Base-by-base conservation (phyloP, 805 yeast genomes). In the Metschnikowia reukaufii region DNA sequence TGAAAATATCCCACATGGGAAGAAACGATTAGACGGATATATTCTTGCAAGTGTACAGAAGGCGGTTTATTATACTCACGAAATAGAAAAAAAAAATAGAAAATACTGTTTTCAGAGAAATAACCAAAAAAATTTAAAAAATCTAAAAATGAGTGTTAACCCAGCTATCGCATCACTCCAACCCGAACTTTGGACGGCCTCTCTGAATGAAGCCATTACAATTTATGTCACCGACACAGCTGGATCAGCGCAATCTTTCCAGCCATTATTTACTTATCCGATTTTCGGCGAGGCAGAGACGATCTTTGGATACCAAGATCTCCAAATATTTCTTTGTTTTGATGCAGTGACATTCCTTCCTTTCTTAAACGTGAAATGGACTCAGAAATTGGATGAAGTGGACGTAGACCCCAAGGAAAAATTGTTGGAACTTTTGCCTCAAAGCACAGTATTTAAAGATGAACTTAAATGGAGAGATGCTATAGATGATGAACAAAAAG, bases 231-330 rank as follows among this genome's bases (percentile, higher is more conserved):
- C 86, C 4, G 83, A 80, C 48, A 73, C 78, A 2, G 67, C 74
- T 2, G 83, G 83, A 0, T 77, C 83, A 2, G 79, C 84, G 17
- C 70, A 79, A 3, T 58, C 62, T 20, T 90, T 91, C 69, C 68
- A 76, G 32, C 97, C 98, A 0, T 60, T 70, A 12, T 90, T 88
- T 68, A 92, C 98, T 1, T 94, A 94, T 64, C 96, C 97, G 2
- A 85, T 94, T 9, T 94, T 81, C 72, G 98, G 98, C 5, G 96
- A 90, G 39, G 77, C 89, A 1, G 99, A 94, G 61, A 83, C 83
- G 44, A 83, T 94, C 1, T 88, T 83, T 60, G 99, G 99, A 2
- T 94, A 81, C 63, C 77, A 83, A 54, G 85, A 81, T 55, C 70
- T 91, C 31, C 72, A 73, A 27, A 81, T 94, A 30, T 78, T 80